Percentiles rank a stretch among this genome's conserved stretches.
These are phyloP conservation scores for Pythium oligandrum DNA, from an alignment of 352 stramenopile genomes.

Conservation along the genomic window DNA sequence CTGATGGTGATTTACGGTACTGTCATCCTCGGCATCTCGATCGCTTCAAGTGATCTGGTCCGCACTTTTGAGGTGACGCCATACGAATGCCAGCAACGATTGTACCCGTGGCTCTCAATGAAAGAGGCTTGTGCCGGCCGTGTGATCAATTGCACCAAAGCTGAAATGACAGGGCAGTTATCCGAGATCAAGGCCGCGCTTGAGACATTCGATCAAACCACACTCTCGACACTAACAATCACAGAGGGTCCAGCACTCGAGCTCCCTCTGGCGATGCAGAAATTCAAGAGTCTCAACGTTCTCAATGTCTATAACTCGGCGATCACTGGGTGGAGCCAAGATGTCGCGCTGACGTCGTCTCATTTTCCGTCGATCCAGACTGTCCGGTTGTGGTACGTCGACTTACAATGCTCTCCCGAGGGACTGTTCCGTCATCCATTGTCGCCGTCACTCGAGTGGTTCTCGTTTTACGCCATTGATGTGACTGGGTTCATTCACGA, in stretches of 20 bases:
- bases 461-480: too few relatives aligned
- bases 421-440: too few relatives aligned
- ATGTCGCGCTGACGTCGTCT: too few relatives aligned
- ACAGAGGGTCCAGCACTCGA: background rate
- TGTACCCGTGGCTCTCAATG: conserved; percentile 13
- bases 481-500: too few relatives aligned
- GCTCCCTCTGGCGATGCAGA: background rate
- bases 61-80: background rate
- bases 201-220: conserved; percentile 7
- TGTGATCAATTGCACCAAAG: conserved; percentile 6
- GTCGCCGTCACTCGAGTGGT: too few relatives aligned
- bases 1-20: conserved; percentile 7
- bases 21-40: background rate
- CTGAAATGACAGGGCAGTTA: background rate
- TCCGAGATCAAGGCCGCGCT: background rate
- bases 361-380: too few relatives aligned
- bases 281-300: background rate
- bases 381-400: too few relatives aligned
- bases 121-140: conserved; percentile 13
- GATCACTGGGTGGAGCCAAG: too few relatives aligned
- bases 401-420: too few relatives aligned
- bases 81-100: background rate
- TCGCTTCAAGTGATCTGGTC: conserved; percentile 2
- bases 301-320: too few relatives aligned
- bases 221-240: conserved; percentile 5